Evolutionary conservation across 1,284 basidiomycete genomes (phyloP).

Genomic region (Cryptococcus depauperatus): DNA sequence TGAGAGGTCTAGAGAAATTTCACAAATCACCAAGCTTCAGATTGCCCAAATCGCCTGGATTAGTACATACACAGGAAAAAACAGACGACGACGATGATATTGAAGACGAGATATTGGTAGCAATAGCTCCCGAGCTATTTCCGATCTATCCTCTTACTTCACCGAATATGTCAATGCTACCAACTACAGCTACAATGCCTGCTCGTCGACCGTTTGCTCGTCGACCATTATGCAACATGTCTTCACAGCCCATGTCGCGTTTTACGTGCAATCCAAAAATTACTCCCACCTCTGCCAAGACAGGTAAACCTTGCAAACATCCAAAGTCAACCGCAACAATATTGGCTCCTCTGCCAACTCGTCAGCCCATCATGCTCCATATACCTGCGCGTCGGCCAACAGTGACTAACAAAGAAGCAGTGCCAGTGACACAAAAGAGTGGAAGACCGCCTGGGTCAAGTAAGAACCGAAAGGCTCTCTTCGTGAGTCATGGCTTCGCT

Average conservation of each 20-base stretch:
- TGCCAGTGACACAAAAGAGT: not conserved
- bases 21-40: not conserved
- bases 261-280: not conserved
- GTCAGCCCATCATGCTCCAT: not conserved
- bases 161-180: not conserved
- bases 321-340: not conserved
- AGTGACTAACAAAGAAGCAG: too few relatives aligned
- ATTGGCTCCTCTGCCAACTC: not conserved
- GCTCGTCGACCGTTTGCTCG: not conserved
- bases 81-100: conserved; percentile 5
- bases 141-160: not conserved
- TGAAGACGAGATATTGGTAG: conserved; percentile 8
- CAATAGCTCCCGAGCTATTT: conserved; percentile 3
- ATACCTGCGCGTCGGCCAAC: conserved; percentile 1
- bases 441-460: conserved; percentile 17
- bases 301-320: not conserved
- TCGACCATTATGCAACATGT: not conserved
- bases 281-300: not conserved
- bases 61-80: not conserved
- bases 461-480: too few relatives aligned
- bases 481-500: too few relatives aligned
- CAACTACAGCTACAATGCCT: not conserved
- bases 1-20: not conserved
- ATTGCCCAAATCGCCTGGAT: not conserved
- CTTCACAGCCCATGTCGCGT: not conserved